These are phyloP conservation scores for Boletus austroedulis DNA, from an alignment of 1,284 basidiomycete species.

Conservation along the genomic window DNA sequence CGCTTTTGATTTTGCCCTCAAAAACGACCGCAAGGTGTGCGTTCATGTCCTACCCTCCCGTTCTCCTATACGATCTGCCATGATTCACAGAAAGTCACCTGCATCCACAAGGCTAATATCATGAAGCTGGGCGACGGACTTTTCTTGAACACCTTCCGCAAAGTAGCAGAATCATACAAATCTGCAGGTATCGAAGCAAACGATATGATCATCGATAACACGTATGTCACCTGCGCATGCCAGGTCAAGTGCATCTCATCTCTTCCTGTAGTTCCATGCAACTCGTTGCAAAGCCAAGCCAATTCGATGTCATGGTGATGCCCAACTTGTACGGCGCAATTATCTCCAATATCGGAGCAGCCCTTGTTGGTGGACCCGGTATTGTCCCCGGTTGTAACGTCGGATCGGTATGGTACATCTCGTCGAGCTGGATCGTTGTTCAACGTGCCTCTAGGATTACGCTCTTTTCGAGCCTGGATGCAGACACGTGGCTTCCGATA, in stretches of 20 bases:
- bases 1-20: slow-evolving; percentile 98
- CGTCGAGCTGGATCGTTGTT: slow-evolving; percentile 1
- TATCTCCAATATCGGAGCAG: slow-evolving; percentile 97
- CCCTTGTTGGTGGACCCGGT: slow-evolving; percentile 96
- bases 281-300: slow-evolving; percentile 90
- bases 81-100: slow-evolving; percentile 86
- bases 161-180: slow-evolving; percentile 94
- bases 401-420: slow-evolving; percentile 63
- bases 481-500: slow-evolving; percentile 96
- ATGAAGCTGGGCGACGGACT: slow-evolving; percentile 99
- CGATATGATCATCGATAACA: slow-evolving; percentile 99
- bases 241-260: neutral
- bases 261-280: slow-evolving; percentile 81
- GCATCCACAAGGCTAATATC: slow-evolving; percentile 99
- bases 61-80: slow-evolving; percentile 10
- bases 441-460: slow-evolving; percentile 65
- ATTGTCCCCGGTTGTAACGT: slow-evolving; percentile 99
- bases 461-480: slow-evolving; percentile 99
- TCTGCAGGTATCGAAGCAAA: slow-evolving; percentile 89
- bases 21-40: slow-evolving; percentile 92
- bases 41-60: neutral
- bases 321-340: slow-evolving; percentile 97
- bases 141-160: slow-evolving; percentile 98
- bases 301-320: slow-evolving; percentile 99
- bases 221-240: slow-evolving; percentile 48